phyloP scores from a whole-genome alignment of 192 early-diverging fungal species.

The Funneliformis geosporum region DNA sequence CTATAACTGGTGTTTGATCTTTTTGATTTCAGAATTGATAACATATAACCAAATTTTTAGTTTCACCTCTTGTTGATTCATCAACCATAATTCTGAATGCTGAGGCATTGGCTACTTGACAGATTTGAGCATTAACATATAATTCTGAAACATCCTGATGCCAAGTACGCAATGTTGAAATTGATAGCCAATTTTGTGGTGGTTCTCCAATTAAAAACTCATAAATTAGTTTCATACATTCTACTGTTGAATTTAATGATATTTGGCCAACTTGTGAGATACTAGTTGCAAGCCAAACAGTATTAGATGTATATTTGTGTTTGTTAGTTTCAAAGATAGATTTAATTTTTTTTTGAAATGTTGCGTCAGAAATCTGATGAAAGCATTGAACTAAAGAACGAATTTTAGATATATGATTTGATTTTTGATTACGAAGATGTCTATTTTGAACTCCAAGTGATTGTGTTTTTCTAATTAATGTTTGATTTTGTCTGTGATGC shows the following conservation, averaged over 20 bases:
- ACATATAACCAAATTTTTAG: background rate
- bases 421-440: background rate
- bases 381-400: background rate
- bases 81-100: background rate
- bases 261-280: background rate
- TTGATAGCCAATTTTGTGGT: background rate
- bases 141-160: constrained; percentile 4
- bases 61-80: background rate
- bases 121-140: background rate
- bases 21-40: background rate
- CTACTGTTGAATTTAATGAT: background rate
- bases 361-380: too few relatives aligned
- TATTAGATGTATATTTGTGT: background rate
- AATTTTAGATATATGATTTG: background rate
- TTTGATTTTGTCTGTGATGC: background rate
- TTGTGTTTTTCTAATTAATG: background rate
- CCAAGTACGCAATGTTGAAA: background rate
- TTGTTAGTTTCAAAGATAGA: background rate
- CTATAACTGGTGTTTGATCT: background rate
- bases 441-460: background rate
- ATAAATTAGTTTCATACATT: background rate
- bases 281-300: constrained; percentile 9
- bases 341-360: background rate
- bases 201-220: background rate
- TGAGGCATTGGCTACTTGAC: background rate